A percentile compares a stretch with the other conserved stretches of the same genome.
phyloP scores from a whole-genome alignment of 192 early-diverging fungal genomes.

The Linnemannia exigua region DNA sequence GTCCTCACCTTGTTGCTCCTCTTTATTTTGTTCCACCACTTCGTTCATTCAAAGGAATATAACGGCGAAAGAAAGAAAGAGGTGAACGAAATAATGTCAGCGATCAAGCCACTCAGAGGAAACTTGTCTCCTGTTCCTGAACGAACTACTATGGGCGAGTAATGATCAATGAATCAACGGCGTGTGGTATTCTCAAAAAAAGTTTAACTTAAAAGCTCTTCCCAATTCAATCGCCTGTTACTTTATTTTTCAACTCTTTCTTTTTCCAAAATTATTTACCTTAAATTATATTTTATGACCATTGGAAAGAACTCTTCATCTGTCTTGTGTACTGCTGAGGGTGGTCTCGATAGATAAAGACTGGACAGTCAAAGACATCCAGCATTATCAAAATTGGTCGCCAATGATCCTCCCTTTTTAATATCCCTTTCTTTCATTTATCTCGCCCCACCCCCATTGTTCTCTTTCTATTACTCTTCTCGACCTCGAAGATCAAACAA shows the following conservation, averaged over 20 bases:
- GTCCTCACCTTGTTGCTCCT: neutral
- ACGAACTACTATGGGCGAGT: neutral
- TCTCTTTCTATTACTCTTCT: no score
- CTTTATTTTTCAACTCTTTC: no score
- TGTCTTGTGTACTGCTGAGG: no score
- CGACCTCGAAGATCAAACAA: neutral
- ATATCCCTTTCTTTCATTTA: neutral
- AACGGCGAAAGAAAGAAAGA: neutral
- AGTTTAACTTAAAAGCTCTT: neutral
- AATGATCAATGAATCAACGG: neutral
- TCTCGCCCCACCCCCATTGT: no score
- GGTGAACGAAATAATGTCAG: neutral
- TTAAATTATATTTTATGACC: no score
- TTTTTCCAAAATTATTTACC: no score
- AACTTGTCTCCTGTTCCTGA: neutral
- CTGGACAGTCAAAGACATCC: no score
- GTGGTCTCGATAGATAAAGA: no score
- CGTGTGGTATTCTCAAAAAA: neutral
- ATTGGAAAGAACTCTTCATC: no score
- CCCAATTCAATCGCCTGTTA: no score
- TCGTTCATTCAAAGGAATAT: neutral
- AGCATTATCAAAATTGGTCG: no score
- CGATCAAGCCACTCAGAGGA: neutral
- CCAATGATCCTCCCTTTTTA: neutral
- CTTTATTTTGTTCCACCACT: neutral